These are phyloP conservation scores for Furculomyces boomerangus DNA, from an alignment of 371 early-diverging fungal species.

Conservation along the genomic window DNA sequence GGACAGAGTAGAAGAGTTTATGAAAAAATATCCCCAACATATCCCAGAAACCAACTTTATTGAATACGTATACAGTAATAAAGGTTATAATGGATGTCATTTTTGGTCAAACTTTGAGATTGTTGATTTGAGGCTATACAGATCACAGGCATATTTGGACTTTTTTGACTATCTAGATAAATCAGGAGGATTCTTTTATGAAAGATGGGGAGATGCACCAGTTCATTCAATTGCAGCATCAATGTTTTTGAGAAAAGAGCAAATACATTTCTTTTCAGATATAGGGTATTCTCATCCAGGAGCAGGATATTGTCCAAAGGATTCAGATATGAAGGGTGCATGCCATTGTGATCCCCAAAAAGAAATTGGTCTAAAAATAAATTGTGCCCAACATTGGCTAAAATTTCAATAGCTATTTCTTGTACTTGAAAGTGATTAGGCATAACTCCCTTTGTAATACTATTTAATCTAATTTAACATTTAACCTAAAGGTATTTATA, in stretches of 20 bases:
- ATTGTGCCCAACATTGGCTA: background rate
- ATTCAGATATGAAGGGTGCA: background rate
- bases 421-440: too few species aligned
- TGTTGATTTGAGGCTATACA: constrained; percentile 17
- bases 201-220: constrained; percentile 95
- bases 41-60: constrained; percentile 20
- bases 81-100: constrained; percentile 24
- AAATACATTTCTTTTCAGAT: constrained; percentile 86
- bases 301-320: constrained; percentile 41
- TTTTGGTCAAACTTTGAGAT: constrained; percentile 28
- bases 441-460: too few species aligned
- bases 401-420: too few species aligned
- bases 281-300: constrained; percentile 61
- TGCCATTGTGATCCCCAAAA: constrained; percentile 2
- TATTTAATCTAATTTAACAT: too few species aligned
- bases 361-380: background rate
- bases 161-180: constrained; percentile 41
- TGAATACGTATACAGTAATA: constrained; percentile 23
- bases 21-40: constrained; percentile 22
- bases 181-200: constrained; percentile 65
- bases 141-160: constrained; percentile 26
- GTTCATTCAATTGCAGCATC: constrained; percentile 83
- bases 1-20: constrained; percentile 32
- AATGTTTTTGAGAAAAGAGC: constrained; percentile 45
- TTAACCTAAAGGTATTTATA: too few species aligned